Conservation (phyloP, 208 protist species). For the Phytomonas sp. region DNA sequence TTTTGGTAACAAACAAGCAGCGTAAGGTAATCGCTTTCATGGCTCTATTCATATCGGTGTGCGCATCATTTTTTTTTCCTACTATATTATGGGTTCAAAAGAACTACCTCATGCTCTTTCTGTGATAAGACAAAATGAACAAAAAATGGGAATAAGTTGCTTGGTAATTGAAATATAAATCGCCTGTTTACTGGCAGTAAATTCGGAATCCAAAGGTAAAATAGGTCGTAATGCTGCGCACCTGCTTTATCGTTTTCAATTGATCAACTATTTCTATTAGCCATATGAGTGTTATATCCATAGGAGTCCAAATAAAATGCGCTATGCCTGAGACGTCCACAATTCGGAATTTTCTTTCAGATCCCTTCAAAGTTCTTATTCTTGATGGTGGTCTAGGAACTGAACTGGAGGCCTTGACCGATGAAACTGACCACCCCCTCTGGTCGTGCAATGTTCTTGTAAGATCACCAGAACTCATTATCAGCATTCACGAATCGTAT, state of each 20-base stretch:
- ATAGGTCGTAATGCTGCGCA: background rate
- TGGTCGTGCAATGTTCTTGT: conserved; percentile 58
- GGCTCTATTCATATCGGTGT: background rate
- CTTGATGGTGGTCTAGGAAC: conserved; percentile 55
- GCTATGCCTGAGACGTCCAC: background rate
- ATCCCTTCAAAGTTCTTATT: conserved; percentile 26
- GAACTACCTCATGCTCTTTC: background rate
- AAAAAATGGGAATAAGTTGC: background rate
- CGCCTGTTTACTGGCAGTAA: background rate
- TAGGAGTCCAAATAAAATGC: background rate
- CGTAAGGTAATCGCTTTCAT: background rate
- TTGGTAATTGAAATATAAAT: background rate
- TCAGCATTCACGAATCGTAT: conserved; percentile 28
- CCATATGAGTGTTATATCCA: background rate
- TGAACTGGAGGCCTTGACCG: conserved; percentile 38
- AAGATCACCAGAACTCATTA: conserved; percentile 24
- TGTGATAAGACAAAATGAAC: background rate
- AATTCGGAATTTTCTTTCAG: conserved; percentile 8
- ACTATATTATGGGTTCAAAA: background rate
- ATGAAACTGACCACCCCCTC: conserved; percentile 37
- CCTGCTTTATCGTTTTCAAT: background rate
- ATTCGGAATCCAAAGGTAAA: background rate
- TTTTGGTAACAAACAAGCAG: conserved; percentile 88
- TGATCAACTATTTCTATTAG: background rate
- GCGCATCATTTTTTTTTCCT: background rate